Evolutionary conservation across 2,329 filamentous ascomycete species (phyloP).

Genomic region (Trichoderma sp.): DNA sequence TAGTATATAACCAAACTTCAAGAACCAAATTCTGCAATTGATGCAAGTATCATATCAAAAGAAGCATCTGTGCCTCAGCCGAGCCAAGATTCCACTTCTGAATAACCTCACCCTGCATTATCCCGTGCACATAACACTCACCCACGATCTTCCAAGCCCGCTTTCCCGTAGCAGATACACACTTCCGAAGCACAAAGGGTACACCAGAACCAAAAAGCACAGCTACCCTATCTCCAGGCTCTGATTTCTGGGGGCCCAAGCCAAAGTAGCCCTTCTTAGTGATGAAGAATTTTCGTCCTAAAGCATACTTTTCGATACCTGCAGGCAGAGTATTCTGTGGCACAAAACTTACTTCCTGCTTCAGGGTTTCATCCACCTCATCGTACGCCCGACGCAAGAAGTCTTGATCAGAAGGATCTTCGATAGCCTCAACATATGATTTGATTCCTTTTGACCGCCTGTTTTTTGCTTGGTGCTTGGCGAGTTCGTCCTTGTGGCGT

Average conservation of each 20-base stretch:
- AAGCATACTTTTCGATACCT: background rate
- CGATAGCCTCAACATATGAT: background rate
- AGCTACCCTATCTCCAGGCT: background rate
- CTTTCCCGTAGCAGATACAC: background rate
- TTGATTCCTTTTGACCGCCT: background rate
- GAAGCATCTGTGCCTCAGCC: background rate
- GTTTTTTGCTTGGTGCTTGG: background rate
- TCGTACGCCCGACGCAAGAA: background rate
- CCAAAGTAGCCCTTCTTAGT: slow-evolving; percentile 7
- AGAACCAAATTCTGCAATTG: background rate
- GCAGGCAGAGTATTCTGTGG: background rate
- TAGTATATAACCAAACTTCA: background rate
- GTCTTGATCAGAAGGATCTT: background rate
- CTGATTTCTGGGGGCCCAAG: background rate
- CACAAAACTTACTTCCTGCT: background rate
- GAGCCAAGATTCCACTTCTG: background rate
- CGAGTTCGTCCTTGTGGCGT: background rate
- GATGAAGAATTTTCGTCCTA: background rate
- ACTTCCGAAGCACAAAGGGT: background rate
- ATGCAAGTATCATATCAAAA: background rate
- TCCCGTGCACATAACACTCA: slow-evolving; percentile 2
- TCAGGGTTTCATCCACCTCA: background rate
- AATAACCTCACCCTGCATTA: slow-evolving; percentile 4
- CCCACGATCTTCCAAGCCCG: background rate
- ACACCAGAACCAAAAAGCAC: background rate